A percentile compares a stretch with the other conserved stretches of the same genome.
These are phyloP conservation scores for Saccharomyces hybrid DNA, from an alignment of 1,139 yeast species.

Conservation along the genomic window DNA sequence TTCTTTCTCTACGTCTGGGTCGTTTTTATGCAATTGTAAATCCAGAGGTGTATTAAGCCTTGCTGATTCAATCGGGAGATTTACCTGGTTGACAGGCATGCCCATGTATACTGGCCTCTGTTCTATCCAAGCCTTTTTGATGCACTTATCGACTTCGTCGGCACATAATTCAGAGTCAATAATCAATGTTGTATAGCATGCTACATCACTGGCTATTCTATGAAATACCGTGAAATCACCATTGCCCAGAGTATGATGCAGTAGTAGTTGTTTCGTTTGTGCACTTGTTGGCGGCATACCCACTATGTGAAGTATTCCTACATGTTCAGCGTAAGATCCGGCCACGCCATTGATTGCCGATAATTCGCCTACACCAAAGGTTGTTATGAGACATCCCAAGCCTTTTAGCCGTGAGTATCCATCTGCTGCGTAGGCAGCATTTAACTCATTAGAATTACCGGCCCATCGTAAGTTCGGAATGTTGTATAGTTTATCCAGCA, in stretches of 20 bases:
- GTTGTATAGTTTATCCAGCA: slow-evolving; percentile 47
- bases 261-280: slow-evolving; percentile 44
- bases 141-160: slow-evolving; percentile 58
- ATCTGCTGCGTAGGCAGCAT: slow-evolving; percentile 46
- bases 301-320: slow-evolving; percentile 47
- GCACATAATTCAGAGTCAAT: slow-evolving; percentile 56
- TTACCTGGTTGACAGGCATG: slow-evolving; percentile 71
- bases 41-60: slow-evolving; percentile 54
- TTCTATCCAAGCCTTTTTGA: slow-evolving; percentile 54
- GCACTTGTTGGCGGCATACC: slow-evolving; percentile 54
- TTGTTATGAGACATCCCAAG: slow-evolving; percentile 48
- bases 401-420: slow-evolving; percentile 57
- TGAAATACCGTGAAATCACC: slow-evolving; percentile 74
- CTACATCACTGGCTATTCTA: slow-evolving; percentile 59
- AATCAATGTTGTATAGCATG: slow-evolving; percentile 53
- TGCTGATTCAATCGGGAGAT: slow-evolving; percentile 45
- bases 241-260: slow-evolving; percentile 68
- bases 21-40: slow-evolving; percentile 48
- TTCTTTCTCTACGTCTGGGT: slow-evolving; percentile 57
- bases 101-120: slow-evolving; percentile 82
- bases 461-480: slow-evolving; percentile 51
- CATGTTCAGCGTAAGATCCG: slow-evolving; percentile 54
- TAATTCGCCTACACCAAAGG: slow-evolving; percentile 61
- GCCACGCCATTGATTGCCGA: slow-evolving; percentile 54
- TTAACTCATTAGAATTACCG: slow-evolving; percentile 59